phyloP scores from a whole-genome alignment of 768 basidiomycete genomes.

The Tylopilus felleus region DNA sequence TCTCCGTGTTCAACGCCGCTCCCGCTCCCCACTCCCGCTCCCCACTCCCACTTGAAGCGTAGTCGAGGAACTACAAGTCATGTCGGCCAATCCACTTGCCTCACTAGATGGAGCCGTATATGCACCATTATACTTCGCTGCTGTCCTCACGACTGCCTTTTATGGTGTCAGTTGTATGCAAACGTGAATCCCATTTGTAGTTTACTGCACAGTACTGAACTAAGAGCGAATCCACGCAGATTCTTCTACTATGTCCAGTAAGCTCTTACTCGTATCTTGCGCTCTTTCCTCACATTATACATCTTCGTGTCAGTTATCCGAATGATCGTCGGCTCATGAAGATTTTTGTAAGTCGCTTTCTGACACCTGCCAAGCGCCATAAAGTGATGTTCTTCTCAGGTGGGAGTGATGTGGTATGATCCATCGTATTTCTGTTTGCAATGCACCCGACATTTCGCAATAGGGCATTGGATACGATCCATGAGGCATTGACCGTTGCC shows the following conservation, averaged over 20 bases:
- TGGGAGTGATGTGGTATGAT: constrained; percentile 6
- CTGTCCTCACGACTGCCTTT: neutral
- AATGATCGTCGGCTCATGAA: constrained; percentile 2
- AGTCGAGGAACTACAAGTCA: neutral
- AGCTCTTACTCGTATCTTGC: rapidly evolving
- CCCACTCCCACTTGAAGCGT: neutral
- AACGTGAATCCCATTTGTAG: neutral
- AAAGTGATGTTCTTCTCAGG: neutral
- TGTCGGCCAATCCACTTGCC: neutral
- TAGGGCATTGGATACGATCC: constrained; percentile 11
- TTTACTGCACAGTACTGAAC: too few species aligned
- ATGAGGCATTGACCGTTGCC: constrained; percentile 1
- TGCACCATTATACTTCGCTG: neutral
- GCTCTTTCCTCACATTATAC: neutral
- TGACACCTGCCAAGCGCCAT: neutral
- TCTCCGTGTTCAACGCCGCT: neutral
- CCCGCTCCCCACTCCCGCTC: neutral
- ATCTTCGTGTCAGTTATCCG: neutral
- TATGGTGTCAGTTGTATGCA: constrained; percentile 11
- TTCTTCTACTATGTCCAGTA: constrained; percentile 13
- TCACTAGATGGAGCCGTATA: neutral
- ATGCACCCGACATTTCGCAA: neutral
- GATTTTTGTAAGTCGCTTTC: neutral
- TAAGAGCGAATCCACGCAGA: neutral
- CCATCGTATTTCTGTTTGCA: too few species aligned